Percentiles rank a stretch among this genome's conserved stretches.
Evolutionary conservation across 768 basidiomycete species (phyloP).

Genomic region (Psilocybe cyanescens): DNA sequence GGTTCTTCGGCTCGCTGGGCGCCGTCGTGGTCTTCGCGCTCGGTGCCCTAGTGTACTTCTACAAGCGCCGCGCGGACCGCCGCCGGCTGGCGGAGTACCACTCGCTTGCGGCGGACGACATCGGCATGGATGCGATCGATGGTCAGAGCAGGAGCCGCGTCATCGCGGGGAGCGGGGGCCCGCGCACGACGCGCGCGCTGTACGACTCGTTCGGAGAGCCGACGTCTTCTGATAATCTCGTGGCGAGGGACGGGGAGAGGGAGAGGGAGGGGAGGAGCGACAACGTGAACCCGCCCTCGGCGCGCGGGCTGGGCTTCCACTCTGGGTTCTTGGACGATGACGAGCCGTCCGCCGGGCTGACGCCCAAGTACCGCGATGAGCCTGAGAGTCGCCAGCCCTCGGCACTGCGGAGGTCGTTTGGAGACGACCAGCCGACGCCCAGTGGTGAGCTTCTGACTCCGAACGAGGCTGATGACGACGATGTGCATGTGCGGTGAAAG

Average conservation of each 20-base stretch:
- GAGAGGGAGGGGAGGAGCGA: constrained; percentile 3
- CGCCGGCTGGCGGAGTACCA: constrained; percentile 51
- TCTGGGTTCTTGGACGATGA: constrained; percentile 87
- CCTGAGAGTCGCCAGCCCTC: constrained; percentile 31
- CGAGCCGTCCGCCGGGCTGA: constrained; percentile 45
- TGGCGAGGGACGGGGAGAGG: neutral
- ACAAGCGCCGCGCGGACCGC: constrained; percentile 58
- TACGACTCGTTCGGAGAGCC: constrained; percentile 92
- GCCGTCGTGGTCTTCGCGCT: constrained; percentile 71
- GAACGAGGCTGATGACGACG: neutral
- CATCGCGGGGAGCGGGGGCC: constrained; percentile 31
- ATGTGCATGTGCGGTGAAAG: neutral
- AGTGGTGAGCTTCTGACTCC: constrained; percentile 2
- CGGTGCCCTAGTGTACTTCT: constrained; percentile 72
- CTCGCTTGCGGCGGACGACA: constrained; percentile 66
- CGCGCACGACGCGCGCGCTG: constrained; percentile 74
- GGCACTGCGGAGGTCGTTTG: neutral
- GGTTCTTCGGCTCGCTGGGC: constrained; percentile 83
- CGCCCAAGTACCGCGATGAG: constrained; percentile 55
- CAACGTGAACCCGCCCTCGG: constrained; percentile 27
- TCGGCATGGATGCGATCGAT: constrained; percentile 78
- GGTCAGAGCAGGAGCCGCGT: constrained; percentile 12
- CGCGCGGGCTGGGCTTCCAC: constrained; percentile 62
- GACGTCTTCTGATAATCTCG: constrained; percentile 22
- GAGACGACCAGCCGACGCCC: neutral